Evolutionary conservation across 1,284 basidiomycete genomes (phyloP).

Genomic region (Mrakiaceae sp.): DNA sequence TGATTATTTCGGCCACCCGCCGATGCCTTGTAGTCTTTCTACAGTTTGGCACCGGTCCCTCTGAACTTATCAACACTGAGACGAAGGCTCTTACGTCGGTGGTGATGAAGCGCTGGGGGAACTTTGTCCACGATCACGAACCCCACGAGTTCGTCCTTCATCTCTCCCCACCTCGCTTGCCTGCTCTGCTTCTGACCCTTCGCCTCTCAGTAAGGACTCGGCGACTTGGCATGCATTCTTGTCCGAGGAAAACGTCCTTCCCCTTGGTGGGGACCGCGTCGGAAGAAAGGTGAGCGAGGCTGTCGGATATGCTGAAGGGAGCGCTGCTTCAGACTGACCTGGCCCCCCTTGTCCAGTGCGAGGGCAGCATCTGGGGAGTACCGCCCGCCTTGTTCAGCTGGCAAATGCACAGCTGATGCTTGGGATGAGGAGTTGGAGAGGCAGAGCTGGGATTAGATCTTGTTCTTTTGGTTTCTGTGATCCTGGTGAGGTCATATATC

Average conservation of each 20-base stretch:
- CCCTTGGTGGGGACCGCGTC: not conserved
- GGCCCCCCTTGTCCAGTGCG: not conserved
- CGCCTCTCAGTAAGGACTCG: not conserved
- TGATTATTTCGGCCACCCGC: not conserved
- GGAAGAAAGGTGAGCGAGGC: not conserved
- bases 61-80: not conserved
- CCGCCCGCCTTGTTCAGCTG: conserved; percentile 11
- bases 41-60: conserved; percentile 4
- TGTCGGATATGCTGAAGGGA: no score
- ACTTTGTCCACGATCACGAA: not conserved
- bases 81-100: not conserved
- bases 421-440: not conserved
- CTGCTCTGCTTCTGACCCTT: no score
- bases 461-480: no score
- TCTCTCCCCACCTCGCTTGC: not conserved
- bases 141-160: not conserved
- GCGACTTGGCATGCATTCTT: not conserved
- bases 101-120: conserved; percentile 6
- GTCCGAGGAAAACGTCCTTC: not conserved
- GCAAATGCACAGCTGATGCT: conserved; percentile 6
- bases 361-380: conserved; percentile 4
- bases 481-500: no score
- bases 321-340: not conserved
- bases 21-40: not conserved
- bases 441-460: not conserved